phyloP scores from a whole-genome alignment of 106 monocot genomes.

The Gastrodia elata region DNA sequence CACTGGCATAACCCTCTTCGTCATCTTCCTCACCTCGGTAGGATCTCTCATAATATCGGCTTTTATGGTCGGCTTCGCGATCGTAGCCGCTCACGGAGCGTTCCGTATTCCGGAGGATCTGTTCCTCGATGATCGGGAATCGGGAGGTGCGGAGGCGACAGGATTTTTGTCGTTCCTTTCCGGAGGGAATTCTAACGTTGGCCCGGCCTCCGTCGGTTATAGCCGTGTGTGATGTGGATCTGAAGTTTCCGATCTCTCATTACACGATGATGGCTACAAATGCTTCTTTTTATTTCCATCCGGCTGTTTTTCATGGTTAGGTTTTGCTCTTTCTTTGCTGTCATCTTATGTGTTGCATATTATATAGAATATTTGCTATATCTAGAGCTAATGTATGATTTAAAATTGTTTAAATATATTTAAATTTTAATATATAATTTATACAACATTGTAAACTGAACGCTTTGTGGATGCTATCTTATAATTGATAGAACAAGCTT shows the following conservation, averaged over 20 bases:
- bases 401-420: too few relatives aligned
- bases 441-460: too few relatives aligned
- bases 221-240: background rate
- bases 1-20: conserved; percentile 31
- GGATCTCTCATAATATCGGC: conserved; percentile 36
- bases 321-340: too few relatives aligned
- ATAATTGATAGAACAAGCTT: too few relatives aligned
- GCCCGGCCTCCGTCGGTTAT: background rate
- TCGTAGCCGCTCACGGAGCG: conserved; percentile 32
- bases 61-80: conserved; percentile 14
- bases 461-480: too few relatives aligned
- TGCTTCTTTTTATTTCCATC: too few relatives aligned
- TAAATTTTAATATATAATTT: too few relatives aligned
- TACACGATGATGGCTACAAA: too few relatives aligned
- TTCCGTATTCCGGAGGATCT: conserved; percentile 41
- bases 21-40: conserved; percentile 36
- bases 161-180: conserved; percentile 52
- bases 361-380: too few relatives aligned
- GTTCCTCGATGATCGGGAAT: conserved; percentile 63
- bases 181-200: conserved; percentile 6
- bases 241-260: background rate
- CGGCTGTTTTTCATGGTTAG: too few relatives aligned
- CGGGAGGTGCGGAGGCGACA: conserved; percentile 20
- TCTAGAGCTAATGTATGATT: too few relatives aligned
- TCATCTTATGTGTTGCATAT: too few relatives aligned